phyloP scores from a whole-genome alignment of 1,284 basidiomycete species.

The Trametes polyzona region DNA sequence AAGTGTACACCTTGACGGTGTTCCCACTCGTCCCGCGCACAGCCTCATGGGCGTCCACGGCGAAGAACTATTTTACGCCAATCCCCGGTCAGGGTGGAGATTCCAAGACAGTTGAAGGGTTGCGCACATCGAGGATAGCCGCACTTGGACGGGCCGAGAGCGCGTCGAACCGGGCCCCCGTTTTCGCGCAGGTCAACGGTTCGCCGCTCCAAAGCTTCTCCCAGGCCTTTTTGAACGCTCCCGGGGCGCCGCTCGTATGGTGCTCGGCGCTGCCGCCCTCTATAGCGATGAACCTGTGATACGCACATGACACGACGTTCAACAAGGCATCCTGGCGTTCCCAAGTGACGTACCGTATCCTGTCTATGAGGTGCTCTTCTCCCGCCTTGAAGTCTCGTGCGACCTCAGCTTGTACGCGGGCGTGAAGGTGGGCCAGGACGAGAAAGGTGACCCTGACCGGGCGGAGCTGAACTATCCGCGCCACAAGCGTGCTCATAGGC shows the following conservation, averaged over 20 bases:
- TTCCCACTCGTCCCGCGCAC: neutral
- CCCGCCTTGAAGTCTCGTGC: slow-evolving; percentile 8
- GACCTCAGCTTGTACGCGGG: slow-evolving; percentile 8
- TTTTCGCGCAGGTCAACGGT: slow-evolving; percentile 7
- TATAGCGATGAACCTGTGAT: neutral
- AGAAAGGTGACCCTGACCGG: slow-evolving; percentile 14
- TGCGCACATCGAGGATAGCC: slow-evolving; percentile 2
- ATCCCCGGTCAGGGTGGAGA: neutral
- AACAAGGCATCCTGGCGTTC: neutral
- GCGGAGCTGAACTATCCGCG: slow-evolving; percentile 4
- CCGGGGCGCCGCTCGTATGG: neutral
- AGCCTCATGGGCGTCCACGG: neutral
- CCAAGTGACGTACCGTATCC: neutral
- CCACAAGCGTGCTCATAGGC: slow-evolving; percentile 9
- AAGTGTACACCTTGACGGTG: slow-evolving; percentile 13
- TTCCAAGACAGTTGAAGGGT: neutral
- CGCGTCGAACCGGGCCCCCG: neutral
- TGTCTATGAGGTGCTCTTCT: neutral
- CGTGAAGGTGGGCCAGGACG: neutral
- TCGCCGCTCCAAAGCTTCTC: neutral
- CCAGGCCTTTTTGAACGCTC: slow-evolving; percentile 1
- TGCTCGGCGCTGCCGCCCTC: neutral
- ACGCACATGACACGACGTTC: neutral
- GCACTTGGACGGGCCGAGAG: neutral
- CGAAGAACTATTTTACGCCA: slow-evolving; percentile 19